Base-by-base conservation (phyloP, 495 filamentous ascomycete genomes). In the Massariosphaeria phaeospora region DNA sequence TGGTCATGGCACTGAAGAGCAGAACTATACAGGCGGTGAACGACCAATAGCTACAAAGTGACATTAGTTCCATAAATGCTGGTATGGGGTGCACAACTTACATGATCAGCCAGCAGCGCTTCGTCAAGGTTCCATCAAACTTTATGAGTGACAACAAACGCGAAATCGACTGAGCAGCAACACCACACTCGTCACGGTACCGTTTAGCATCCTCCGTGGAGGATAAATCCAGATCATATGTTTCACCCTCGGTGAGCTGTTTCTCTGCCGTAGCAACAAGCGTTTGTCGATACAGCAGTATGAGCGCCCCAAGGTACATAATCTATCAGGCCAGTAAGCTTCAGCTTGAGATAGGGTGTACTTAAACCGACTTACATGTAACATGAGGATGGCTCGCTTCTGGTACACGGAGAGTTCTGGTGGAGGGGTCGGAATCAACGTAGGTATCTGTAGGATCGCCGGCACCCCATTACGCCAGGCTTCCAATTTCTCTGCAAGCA, bases 71-170 rank as follows among this genome's bases (percentile, higher is more conserved):
- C n/a, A 12, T 17, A 6, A 35, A 1, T 17, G 20, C 13, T 39
- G 5, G 6, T 25, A 26, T 30, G 24, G 34, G 20, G 9, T 29
- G 18, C 8, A 25, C 31, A 8, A 57, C 61, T 48, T 21, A 60
- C 61, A 64, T 64, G 1, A 61, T 60, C 2, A 64, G 12, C 61
- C 61, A 64, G 20, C 61, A 64, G n/a, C 61, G 51, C 45, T 46
- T 60, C 5, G 56, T 60, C 31, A 61, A 18, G 8, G 57, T 57
- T 29, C 61, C 56, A 34, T 57, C 61, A 26, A 61, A 52, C 6
- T 45, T 36, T 10, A 64, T 49, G 8, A 60, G 46, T 12, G 52
- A 13, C 29, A 64, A 21, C 26, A 64, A 54, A 12, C 48, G 61
- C 17, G 48, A 56, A 11, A 57, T 52, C 29, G 60, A 57, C 35